Base-by-base conservation (phyloP, 2,329 filamentous ascomycete species). In the Diaporthe ampelina region DNA sequence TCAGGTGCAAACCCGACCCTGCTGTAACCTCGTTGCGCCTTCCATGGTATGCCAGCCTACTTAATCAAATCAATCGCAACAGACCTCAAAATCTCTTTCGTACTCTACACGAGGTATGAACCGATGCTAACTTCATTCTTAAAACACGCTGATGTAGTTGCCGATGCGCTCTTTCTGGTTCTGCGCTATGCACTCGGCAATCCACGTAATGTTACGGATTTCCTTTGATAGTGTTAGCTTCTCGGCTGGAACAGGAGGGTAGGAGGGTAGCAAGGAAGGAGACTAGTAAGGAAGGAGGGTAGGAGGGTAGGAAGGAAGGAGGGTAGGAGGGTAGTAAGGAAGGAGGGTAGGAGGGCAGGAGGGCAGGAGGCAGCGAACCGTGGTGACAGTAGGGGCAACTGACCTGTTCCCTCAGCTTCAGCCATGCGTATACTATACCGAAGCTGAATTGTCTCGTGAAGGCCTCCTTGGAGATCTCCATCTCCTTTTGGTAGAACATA, bases 161-260 rank as follows among this genome's bases (percentile, higher is more conserved):
- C 94, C 94, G 83, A 99, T 98, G 82, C 97, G 92, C 85, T 99
- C 97, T 88, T 99, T 99, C 86, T 99, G 97, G 88, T 98, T 98
- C 86, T 99, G 97, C 73, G 97, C 97, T 90, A 99, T 99, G 86
- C 97, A 99, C 85, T 99, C 97, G 29, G 97, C 94, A 84, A 99
- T 99, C 97, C 97, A 99, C 69, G 97, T 98, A 81, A 99, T 98
- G 85, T 99, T 99, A 78, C 97, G 94, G 80, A 98, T 98, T 93
- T 99, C 97, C 95, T 98, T 76, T 9, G 26, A 4, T 26, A 6
- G 54, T 35, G 80, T 88, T 80, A 86, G 82, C 72, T 10, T 19
- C 24, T 48, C 24, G 37, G 5, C 5, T n/a, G n/a, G n/a, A n/a
- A n/a, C n/a, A n/a, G n/a, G n/a, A n/a, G n/a, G n/a, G n/a, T n/a